Percentiles rank a stretch among this genome's conserved stretches.
Evolutionary conservation across 2,329 filamentous ascomycete species (phyloP).

Genomic region (Alternaria panax): DNA sequence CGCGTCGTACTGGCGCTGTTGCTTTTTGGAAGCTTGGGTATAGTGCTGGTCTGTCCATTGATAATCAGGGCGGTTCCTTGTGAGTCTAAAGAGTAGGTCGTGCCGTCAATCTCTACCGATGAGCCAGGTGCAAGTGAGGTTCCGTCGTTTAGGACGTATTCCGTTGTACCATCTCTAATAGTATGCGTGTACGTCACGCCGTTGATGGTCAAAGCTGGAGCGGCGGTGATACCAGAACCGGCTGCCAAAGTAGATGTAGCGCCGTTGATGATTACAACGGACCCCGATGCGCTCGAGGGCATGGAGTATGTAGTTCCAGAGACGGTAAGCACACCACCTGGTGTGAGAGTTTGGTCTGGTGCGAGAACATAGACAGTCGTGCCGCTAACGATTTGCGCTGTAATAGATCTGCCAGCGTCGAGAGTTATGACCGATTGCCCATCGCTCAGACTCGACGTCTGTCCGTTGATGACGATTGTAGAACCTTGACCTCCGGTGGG

Average conservation of each 20-base stretch:
- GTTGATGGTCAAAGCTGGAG: conserved; percentile 35
- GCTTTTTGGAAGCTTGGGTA: conserved; percentile 33
- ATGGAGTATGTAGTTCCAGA: conserved; percentile 41
- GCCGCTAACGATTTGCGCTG: conserved; percentile 26
- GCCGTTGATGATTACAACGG: conserved; percentile 39
- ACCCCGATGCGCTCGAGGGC: conserved; percentile 32
- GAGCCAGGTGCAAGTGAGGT: conserved; percentile 36
- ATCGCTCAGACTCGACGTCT: neutral
- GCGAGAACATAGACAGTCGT: conserved; percentile 38
- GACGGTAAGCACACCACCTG: conserved; percentile 35
- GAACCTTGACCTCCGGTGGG: conserved; percentile 26
- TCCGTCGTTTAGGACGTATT: conserved; percentile 27
- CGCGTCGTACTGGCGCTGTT: conserved; percentile 37
- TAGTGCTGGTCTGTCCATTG: conserved; percentile 42
- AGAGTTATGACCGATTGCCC: conserved; percentile 25
- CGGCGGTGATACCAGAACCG: conserved; percentile 21
- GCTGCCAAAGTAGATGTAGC: conserved; percentile 32
- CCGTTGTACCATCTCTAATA: conserved; percentile 33
- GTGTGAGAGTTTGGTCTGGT: conserved; percentile 34
- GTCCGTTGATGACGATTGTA: conserved; percentile 38
- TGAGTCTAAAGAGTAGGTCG: conserved; percentile 38
- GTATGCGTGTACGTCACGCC: conserved; percentile 37
- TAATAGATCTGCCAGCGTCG: conserved; percentile 23
- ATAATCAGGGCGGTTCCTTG: conserved; percentile 40
- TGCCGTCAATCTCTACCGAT: conserved; percentile 35